A percentile compares a stretch with the other conserved stretches of the same genome.
These are phyloP conservation scores for Phytophthora ohioensis DNA, from an alignment of 352 stramenopile genomes.

Conservation along the genomic window DNA sequence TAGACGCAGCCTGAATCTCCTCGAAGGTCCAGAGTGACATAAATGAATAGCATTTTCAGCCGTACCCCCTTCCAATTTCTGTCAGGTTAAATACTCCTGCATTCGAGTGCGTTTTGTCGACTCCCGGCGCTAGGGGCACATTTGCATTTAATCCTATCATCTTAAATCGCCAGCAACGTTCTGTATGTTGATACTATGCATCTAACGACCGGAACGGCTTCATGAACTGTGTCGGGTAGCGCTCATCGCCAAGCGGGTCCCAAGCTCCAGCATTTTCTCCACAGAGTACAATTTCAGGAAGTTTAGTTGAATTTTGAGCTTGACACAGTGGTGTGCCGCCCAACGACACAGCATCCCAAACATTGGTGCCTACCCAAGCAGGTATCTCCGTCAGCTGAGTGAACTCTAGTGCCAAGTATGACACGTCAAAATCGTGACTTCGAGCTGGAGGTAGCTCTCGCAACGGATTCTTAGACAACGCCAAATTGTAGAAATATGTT, in stretches of 20 bases:
- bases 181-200: background rate
- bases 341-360: constrained; percentile 21
- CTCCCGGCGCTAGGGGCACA: too few species aligned
- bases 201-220: constrained; percentile 16
- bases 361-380: constrained; percentile 37
- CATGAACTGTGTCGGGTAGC: constrained; percentile 29
- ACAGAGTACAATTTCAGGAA: constrained; percentile 8
- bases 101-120: too few species aligned
- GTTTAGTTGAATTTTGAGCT: background rate
- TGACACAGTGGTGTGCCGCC: constrained; percentile 18
- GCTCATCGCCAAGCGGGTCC: constrained; percentile 37
- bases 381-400: constrained; percentile 37
- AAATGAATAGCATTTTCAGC: too few species aligned
- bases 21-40: too few species aligned
- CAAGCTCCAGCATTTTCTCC: constrained; percentile 10
- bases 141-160: too few species aligned
- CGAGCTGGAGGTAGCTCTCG: constrained; percentile 27
- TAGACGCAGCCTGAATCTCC: too few species aligned
- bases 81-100: too few species aligned
- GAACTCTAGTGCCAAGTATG: constrained; percentile 44
- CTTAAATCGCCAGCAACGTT: too few species aligned
- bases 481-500: constrained; percentile 37
- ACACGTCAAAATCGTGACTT: constrained; percentile 28
- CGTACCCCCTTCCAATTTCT: too few species aligned
- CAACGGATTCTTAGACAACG: constrained; percentile 43